Evolutionary conservation across 177 flowering plant genomes (phyloP).

Genomic region (Vitis hybrid): DNA sequence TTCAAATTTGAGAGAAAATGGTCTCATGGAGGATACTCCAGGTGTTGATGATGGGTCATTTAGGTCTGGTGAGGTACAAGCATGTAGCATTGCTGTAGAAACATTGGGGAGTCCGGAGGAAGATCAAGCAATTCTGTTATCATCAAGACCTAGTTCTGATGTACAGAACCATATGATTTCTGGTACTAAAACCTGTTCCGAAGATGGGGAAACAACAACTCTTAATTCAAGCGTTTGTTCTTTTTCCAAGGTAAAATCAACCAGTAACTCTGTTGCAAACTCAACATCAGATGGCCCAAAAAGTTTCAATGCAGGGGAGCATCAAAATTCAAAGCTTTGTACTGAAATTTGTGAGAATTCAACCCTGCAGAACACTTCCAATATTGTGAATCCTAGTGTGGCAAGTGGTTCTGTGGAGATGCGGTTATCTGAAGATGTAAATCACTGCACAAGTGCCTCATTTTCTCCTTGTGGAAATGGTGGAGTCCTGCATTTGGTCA

Average conservation of each 20-base stretch:
- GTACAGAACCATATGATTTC: conserved; percentile 11
- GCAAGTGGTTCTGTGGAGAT: conserved; percentile 23
- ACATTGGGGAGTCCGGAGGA: conserved; percentile 11
- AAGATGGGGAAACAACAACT: conserved; percentile 10
- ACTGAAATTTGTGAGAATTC: conserved; percentile 20
- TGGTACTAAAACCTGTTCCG: conserved; percentile 12
- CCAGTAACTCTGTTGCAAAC: conserved; percentile 10
- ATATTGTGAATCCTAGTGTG: conserved; percentile 18
- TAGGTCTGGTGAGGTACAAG: conserved; percentile 8
- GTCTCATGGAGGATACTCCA: conserved; percentile 5
- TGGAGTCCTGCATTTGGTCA: conserved; percentile 10
- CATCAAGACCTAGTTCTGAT: conserved; percentile 13
- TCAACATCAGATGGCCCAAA: conserved; percentile 15
- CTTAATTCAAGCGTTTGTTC: conserved; percentile 10
- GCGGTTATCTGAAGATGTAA: conserved; percentile 29
- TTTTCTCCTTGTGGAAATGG: conserved; percentile 14
- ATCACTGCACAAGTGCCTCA: conserved; percentile 10
- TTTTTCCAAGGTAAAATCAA: conserved; percentile 13
- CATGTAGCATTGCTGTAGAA: conserved; percentile 12
- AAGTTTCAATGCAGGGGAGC: conserved; percentile 11
- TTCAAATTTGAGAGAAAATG: conserved; percentile 16
- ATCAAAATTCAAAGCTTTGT: conserved; percentile 14
- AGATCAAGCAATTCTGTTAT: conserved; percentile 9
- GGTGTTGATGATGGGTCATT: conserved; percentile 17
- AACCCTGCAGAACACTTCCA: conserved; percentile 7